These are phyloP conservation scores for Protomyces macrosporus DNA, from an alignment of 1,139 yeast genomes.

Conservation along the genomic window DNA sequence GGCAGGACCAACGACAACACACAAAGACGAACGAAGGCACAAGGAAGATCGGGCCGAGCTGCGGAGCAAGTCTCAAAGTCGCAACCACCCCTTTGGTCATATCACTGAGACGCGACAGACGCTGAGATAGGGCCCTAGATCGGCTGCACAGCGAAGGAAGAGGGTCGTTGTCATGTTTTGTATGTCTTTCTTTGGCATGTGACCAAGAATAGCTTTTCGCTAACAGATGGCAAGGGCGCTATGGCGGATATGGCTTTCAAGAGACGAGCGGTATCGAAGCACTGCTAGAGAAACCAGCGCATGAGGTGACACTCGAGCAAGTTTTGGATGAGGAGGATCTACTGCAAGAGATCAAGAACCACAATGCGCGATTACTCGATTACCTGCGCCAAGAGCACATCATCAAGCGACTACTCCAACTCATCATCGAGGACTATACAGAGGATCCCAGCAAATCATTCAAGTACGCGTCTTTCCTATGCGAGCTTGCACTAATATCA, in stretches of 20 bases:
- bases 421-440: slow-evolving; percentile 48
- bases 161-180: not conserved
- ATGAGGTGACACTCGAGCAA: slow-evolving; percentile 52
- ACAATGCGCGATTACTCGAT: slow-evolving; percentile 75
- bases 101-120: no score
- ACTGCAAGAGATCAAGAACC: slow-evolving; percentile 73
- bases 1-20: no score
- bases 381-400: slow-evolving; percentile 71
- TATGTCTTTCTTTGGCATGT: not conserved
- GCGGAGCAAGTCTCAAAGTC: no score
- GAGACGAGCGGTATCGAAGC: slow-evolving; percentile 48
- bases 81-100: no score
- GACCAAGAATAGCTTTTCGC: not conserved
- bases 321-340: slow-evolving; percentile 81
- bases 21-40: no score
- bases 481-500: slow-evolving; percentile 3
- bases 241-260: slow-evolving; percentile 18
- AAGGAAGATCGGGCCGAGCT: no score
- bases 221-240: slow-evolving; percentile 2
- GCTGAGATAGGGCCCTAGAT: no score
- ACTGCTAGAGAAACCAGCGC: slow-evolving; percentile 53
- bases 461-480: slow-evolving; percentile 34
- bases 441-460: slow-evolving; percentile 41
- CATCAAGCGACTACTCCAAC: slow-evolving; percentile 58
- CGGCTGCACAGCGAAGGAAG: no score